A percentile compares a stretch with the other conserved stretches of the same genome.
Evolutionary conservation across 176 grass and related monocot species (phyloP).

Genomic region (Chloris gayana): DNA sequence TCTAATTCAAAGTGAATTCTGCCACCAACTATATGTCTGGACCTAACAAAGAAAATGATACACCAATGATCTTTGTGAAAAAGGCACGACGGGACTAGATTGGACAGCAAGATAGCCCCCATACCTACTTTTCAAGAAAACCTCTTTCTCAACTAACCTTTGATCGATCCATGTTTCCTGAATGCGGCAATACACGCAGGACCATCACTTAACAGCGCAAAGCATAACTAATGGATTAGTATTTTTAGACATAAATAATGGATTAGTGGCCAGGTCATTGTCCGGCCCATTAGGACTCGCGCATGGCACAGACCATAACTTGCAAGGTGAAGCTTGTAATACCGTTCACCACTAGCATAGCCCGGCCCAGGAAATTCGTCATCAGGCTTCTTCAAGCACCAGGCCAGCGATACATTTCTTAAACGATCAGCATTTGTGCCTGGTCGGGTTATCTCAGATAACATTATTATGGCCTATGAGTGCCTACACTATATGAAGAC

Average conservation of each 20-base stretch:
- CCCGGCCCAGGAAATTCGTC: neutral
- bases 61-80: constrained; percentile 1
- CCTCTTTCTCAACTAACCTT: constrained; percentile 14
- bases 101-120: constrained; percentile 28
- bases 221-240: neutral
- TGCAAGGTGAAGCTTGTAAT: too few species aligned
- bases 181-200: neutral
- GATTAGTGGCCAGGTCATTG: neutral
- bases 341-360: neutral
- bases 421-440: too few species aligned
- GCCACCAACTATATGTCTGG: constrained; percentile 8
- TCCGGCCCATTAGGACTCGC: neutral
- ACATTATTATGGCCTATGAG: too few species aligned
- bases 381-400: neutral
- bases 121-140: constrained; percentile 17
- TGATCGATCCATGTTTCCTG: constrained; percentile 24
- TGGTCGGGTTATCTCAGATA: too few species aligned
- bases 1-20: neutral
- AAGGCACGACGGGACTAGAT: neutral
- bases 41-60: constrained; percentile 47
- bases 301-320: neutral
- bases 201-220: neutral
- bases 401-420: neutral
- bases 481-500: too few species aligned
- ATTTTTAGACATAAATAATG: too few species aligned